Conservation (phyloP, 2,329 filamentous ascomycete species). For the Ophiosphaerella herpotricha region DNA sequence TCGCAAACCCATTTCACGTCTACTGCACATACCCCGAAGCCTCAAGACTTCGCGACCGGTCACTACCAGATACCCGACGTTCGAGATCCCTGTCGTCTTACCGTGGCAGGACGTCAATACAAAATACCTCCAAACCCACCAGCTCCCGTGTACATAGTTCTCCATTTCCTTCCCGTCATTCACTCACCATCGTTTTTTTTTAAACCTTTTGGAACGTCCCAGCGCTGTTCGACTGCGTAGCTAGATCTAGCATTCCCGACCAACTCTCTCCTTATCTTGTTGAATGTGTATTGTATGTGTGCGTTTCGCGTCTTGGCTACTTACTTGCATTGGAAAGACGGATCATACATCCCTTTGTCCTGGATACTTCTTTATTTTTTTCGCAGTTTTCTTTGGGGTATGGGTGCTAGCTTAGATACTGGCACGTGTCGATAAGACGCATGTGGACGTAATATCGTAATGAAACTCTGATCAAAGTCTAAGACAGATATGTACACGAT, state of each 20-base stretch:
- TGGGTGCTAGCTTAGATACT: not conserved
- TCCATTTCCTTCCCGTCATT: slow-evolving; percentile 7
- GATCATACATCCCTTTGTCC: too few relatives aligned
- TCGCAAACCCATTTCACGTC: slow-evolving; percentile 9
- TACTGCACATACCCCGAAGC: slow-evolving; percentile 16
- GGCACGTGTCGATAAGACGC: slow-evolving; percentile 5
- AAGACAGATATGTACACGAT: not conserved
- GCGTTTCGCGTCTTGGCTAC: not conserved
- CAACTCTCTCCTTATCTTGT: not conserved
- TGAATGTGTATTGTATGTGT: not conserved
- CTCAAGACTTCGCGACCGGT: slow-evolving; percentile 33
- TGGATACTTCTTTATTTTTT: not conserved
- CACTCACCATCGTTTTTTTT: slow-evolving; percentile 1
- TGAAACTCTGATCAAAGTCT: slow-evolving; percentile 1
- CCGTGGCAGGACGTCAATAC: not conserved
- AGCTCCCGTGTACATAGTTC: slow-evolving; percentile 4
- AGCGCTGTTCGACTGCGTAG: slow-evolving; percentile 1
- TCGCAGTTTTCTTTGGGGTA: not conserved
- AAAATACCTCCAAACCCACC: not conserved
- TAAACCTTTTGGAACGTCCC: slow-evolving; percentile 7
- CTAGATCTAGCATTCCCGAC: not conserved
- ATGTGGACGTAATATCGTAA: slow-evolving; percentile 11
- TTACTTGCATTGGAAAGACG: too few relatives aligned
- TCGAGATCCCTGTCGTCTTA: too few relatives aligned
- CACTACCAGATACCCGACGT: slow-evolving; percentile 45